Evolutionary conservation across 2,329 filamentous ascomycete species (phyloP).

Genomic region (Amphichorda felina): DNA sequence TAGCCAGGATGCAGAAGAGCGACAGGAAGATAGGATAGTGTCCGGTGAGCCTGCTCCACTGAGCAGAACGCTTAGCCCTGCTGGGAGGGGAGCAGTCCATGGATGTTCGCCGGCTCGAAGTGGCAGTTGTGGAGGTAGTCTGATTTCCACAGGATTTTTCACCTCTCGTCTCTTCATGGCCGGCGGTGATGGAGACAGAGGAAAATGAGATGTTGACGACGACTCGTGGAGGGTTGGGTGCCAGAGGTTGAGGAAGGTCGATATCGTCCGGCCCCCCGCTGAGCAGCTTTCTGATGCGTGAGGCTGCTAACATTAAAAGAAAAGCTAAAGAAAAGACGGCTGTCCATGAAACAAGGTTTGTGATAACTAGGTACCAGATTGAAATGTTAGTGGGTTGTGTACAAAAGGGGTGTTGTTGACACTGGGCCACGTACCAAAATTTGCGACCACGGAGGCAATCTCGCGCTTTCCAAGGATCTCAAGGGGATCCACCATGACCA

Average conservation of each 20-base stretch:
- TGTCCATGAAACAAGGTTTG: constrained; percentile 22
- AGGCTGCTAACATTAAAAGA: neutral
- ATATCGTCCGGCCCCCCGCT: too few species aligned
- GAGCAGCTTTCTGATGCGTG: neutral
- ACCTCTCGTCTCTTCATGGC: too few species aligned
- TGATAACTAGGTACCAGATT: constrained; percentile 14
- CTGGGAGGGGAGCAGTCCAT: neutral
- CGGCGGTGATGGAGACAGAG: too few species aligned
- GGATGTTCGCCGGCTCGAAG: neutral
- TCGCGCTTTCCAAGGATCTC: constrained; percentile 16
- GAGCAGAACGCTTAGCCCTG: neutral
- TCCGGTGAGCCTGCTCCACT: neutral
- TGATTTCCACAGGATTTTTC: too few species aligned
- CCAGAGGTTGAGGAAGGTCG: too few species aligned
- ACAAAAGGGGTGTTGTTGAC: constrained; percentile 4
- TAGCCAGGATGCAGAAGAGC: constrained; percentile 16
- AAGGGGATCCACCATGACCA: constrained; percentile 30
- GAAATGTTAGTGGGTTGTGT: constrained; percentile 4
- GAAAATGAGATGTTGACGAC: too few species aligned
- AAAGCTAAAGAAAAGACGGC: constrained; percentile 14
- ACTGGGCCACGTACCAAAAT: constrained; percentile 24
- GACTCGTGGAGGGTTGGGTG: too few species aligned
- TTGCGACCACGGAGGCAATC: constrained; percentile 29
- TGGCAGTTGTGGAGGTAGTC: too few species aligned
- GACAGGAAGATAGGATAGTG: constrained; percentile 17